Conservation (phyloP, 352 stramenopile genomes). For the Aphanomyces astaci region DNA sequence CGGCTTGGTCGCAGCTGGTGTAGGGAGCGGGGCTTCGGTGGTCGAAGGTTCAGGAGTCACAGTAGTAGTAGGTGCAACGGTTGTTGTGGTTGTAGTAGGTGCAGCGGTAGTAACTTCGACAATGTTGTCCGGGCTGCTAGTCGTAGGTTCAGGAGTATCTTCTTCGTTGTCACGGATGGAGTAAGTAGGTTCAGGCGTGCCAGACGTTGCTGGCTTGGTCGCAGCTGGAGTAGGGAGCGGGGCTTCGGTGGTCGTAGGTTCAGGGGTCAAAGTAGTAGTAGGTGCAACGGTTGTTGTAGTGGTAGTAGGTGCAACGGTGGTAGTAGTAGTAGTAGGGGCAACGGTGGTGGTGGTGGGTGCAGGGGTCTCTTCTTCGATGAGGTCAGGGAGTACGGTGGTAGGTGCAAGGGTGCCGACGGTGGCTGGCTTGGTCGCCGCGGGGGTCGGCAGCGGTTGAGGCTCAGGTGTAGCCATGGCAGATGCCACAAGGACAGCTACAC, state of each 20-base stretch:
- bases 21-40: background rate
- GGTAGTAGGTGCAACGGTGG: background rate
- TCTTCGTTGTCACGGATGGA: background rate
- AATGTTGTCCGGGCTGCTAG: background rate
- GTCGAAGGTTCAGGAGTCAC: background rate
- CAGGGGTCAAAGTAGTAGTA: too few relatives aligned
- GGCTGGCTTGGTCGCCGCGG: background rate
- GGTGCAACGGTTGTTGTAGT: background rate
- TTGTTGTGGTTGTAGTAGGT: background rate
- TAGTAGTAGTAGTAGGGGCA: background rate
- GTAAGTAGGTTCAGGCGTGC: background rate
- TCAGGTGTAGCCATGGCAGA: background rate
- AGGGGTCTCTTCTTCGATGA: background rate
- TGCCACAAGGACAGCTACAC: too few relatives aligned
- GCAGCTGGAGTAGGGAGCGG: background rate
- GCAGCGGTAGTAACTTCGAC: background rate
- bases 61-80: background rate
- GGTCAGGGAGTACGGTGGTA: background rate
- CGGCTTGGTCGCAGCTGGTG: background rate
- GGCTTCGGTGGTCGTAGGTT: too few relatives aligned
- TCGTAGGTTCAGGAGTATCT: background rate
- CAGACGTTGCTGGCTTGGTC: background rate
- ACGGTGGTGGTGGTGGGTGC: background rate
- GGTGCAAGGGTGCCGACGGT: background rate
- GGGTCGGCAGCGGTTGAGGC: background rate